Base-by-base conservation (phyloP, 202 grass and related monocot genomes). In the Musa balbisiana region DNA sequence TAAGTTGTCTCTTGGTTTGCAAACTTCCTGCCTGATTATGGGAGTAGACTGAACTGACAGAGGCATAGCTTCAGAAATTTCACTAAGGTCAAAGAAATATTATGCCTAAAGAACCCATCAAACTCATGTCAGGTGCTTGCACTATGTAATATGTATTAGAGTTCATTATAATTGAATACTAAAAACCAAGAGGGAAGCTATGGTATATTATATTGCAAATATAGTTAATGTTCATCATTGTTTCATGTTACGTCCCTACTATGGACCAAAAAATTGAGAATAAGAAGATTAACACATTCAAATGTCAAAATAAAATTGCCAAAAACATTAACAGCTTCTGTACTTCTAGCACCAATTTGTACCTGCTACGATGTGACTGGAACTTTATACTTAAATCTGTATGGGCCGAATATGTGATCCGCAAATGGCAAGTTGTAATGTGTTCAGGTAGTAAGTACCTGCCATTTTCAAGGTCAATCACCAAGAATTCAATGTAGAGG, bases 381-480 rank as follows among this genome's bases (percentile, higher is more conserved):
- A 94, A 94, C 69, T 98, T 98, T 67, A 98, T 88, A 68, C 88
- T 94, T 79, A 98, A 85, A 92, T 94, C 88, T 86, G 81, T 88
- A 69, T 97, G 93, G 8, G 87, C 93, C 56, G 93, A 97, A 86
- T 90, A 97, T 62, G 89, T 87, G 66, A 92, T 97, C 51, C 90
- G 87, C 87, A 96, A 78, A 82, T 96, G 86, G 66, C 93, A 92
- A 3, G 83, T 73, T 27, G 22, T 71, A 56, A 92, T 85, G 77
- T 96, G 82, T 64, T 90, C 86, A 60, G 86, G 90, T 79, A 96
- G 84, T 80, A 96, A 85, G 84, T 96, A 96, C 64, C 93, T 96
- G 71, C 63, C 81, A 81, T 10, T 78, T 17, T 55, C 73, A 75
- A 80, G 1, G 64, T 33, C 76, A 25, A 74, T 67, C 2, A 76